Evolutionary conservation across 305 asterid genomes (phyloP).

Genomic region (Ilex paraguariensis): DNA sequence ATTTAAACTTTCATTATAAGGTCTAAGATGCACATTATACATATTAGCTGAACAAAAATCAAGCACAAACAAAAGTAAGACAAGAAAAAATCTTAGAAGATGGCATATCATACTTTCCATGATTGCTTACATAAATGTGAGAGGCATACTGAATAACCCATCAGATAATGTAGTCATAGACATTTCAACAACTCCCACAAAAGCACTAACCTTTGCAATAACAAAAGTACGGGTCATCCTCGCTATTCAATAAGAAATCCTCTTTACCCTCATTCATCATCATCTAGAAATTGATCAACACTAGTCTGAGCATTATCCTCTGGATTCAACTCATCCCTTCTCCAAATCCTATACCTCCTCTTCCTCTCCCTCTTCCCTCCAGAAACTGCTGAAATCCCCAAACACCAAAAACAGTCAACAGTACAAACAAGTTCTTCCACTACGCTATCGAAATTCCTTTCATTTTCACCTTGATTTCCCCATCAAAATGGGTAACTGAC

Average conservation of each 20-base stretch:
- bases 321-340: slow-evolving; percentile 12
- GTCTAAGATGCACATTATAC: no score
- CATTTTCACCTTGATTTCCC: slow-evolving; percentile 20
- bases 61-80: no score
- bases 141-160: no score
- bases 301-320: slow-evolving; percentile 11
- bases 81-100: no score
- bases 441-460: slow-evolving; percentile 25
- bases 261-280: slow-evolving; percentile 35
- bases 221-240: slow-evolving; percentile 28
- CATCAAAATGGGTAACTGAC: slow-evolving; percentile 33
- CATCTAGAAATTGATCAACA: slow-evolving; percentile 13
- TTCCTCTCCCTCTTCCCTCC: slow-evolving; percentile 64
- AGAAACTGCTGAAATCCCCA: slow-evolving; percentile 53
- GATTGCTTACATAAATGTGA: no score
- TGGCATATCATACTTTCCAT: no score
- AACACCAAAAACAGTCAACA: slow-evolving; percentile 20
- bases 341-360: slow-evolving; percentile 20
- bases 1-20: no score
- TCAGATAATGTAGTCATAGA: no score
- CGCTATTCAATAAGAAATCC: slow-evolving; percentile 46
- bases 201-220: background rate
- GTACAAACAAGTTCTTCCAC: slow-evolving; percentile 44
- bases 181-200: no score
- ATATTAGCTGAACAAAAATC: no score